phyloP scores from a whole-genome alignment of 2,329 filamentous ascomycete species.

The Ophiostoma sp. region DNA sequence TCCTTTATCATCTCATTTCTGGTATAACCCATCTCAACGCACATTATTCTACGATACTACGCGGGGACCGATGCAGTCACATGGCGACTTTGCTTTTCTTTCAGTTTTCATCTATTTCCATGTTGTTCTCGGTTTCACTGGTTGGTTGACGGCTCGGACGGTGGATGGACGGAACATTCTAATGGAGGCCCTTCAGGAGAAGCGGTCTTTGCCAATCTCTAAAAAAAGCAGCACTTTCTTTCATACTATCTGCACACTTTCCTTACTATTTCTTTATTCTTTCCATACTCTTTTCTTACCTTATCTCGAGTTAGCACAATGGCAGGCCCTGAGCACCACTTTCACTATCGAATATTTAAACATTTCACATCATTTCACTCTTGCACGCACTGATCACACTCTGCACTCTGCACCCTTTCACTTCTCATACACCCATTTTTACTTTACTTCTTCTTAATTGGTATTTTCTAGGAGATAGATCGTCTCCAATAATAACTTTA shows the following conservation, averaged over 20 bases:
- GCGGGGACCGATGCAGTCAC: slow-evolving; percentile 4
- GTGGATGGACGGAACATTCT: slow-evolving; percentile 1
- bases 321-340: slow-evolving; percentile 7
- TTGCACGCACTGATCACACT: background rate
- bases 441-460: background rate
- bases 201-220: background rate
- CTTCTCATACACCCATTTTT: background rate
- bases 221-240: slow-evolving; percentile 7
- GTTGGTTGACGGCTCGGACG: background rate
- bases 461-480: slow-evolving; percentile 5
- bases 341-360: background rate
- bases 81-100: slow-evolving; percentile 5
- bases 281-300: slow-evolving; percentile 10
- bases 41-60: slow-evolving; percentile 4
- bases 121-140: background rate
- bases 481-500: background rate
- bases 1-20: background rate
- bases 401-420: background rate
- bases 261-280: slow-evolving; percentile 9
- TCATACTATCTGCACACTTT: slow-evolving; percentile 1
- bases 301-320: slow-evolving; percentile 13
- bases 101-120: background rate
- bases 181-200: background rate
- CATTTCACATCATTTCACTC: background rate
- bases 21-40: slow-evolving; percentile 1